Conservation (phyloP, 1,139 yeast genomes). For the Zygoascus hellenicus region DNA sequence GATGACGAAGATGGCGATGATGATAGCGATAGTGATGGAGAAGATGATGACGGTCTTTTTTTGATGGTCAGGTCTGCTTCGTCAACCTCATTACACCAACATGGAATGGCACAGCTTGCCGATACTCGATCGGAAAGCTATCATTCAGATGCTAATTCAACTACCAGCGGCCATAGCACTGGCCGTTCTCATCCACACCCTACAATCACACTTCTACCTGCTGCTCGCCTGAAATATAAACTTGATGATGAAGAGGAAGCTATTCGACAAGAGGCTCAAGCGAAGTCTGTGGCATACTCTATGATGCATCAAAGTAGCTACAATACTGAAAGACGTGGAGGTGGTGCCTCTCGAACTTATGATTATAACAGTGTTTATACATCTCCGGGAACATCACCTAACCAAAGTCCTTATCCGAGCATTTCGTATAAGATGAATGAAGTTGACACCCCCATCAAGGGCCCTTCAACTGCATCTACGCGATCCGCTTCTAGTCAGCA, state of each 20-base stretch:
- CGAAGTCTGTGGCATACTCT: slow-evolving; percentile 39
- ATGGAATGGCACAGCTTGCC: slow-evolving; percentile 12
- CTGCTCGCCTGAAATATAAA: slow-evolving; percentile 74
- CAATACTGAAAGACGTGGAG: slow-evolving; percentile 60
- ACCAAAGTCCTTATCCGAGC: slow-evolving; percentile 21
- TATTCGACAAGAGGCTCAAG: slow-evolving; percentile 41
- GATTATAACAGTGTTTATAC: slow-evolving; percentile 79
- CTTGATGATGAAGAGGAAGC: slow-evolving; percentile 67
- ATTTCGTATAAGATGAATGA: slow-evolving; percentile 7
- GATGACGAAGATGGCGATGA: slow-evolving; percentile 24
- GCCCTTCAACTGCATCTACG: slow-evolving; percentile 6
- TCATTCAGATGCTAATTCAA: not conserved
- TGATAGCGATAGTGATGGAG: slow-evolving; percentile 45
- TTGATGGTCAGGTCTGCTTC: slow-evolving; percentile 43
- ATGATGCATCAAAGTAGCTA: slow-evolving; percentile 45
- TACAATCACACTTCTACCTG: slow-evolving; percentile 71
- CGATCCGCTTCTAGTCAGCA: slow-evolving; percentile 16
- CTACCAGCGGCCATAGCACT: not conserved
- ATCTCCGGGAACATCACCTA: slow-evolving; percentile 26
- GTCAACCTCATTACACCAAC: slow-evolving; percentile 31
- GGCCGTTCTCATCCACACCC: slow-evolving; percentile 12
- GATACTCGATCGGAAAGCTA: not conserved
- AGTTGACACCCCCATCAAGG: not conserved
- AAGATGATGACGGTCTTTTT: slow-evolving; percentile 68
- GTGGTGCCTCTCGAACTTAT: slow-evolving; percentile 48